A percentile compares a stretch with the other conserved stretches of the same genome.
These are phyloP conservation scores for Xylaria venustula DNA, from an alignment of 495 filamentous ascomycete genomes.

Conservation along the genomic window DNA sequence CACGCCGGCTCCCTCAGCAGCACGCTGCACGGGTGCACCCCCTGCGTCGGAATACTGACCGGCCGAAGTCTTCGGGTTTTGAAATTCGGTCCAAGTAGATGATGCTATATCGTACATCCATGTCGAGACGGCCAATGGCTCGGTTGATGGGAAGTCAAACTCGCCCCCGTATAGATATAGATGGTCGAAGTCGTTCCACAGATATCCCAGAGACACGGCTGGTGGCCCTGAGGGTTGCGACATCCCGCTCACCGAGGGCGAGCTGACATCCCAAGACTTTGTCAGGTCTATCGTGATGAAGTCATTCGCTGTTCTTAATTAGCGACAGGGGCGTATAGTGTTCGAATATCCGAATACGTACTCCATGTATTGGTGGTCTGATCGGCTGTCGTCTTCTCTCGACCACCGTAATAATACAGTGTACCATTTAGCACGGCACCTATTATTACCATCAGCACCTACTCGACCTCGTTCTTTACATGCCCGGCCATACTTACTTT, in stretches of 20 bases:
- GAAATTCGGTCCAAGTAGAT: conserved; percentile 60
- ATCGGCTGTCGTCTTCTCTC: conserved; percentile 47
- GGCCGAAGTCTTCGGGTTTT: conserved; percentile 51
- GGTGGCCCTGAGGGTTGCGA: conserved; percentile 67
- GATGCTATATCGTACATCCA: conserved; percentile 66
- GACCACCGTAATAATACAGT: conserved; percentile 73
- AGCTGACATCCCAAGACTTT: conserved; percentile 62
- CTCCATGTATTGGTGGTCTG: conserved; percentile 65
- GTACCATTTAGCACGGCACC: conserved; percentile 66
- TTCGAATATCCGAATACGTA: conserved; percentile 33
- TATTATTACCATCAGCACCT: conserved; percentile 23
- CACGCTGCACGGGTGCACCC: conserved; percentile 54
- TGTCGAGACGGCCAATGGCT: conserved; percentile 54
- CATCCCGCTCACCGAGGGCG: conserved; percentile 60
- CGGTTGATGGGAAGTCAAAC: conserved; percentile 55
- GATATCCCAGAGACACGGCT: conserved; percentile 64
- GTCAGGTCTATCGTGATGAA: conserved; percentile 66
- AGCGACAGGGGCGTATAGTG: conserved; percentile 16
- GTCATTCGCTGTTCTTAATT: conserved; percentile 56
- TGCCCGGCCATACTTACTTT: conserved; percentile 42
- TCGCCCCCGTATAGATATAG: conserved; percentile 73
- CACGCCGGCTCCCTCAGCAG: conserved; percentile 69
- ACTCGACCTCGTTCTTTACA: not conserved
- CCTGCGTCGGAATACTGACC: conserved; percentile 57
- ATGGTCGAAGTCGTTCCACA: conserved; percentile 67